Percentiles rank a stretch among this genome's conserved stretches.
Evolutionary conservation across 2,329 filamentous ascomycete species (phyloP).

Genomic region (Xylariaceae sp.): DNA sequence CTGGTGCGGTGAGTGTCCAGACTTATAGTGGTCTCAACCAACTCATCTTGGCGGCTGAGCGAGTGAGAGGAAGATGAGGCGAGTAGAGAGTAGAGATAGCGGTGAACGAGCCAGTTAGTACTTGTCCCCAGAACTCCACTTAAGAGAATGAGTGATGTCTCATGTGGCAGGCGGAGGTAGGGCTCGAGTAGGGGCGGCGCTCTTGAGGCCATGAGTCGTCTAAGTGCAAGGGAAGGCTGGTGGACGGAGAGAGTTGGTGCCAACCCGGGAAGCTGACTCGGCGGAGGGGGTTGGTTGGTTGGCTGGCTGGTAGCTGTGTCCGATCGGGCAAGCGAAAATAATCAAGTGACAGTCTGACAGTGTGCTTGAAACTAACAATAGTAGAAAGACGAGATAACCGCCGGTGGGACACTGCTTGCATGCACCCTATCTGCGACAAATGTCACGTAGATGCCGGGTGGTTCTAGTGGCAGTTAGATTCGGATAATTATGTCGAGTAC

Average conservation of each 20-base stretch:
- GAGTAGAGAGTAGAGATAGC: conserved; percentile 59
- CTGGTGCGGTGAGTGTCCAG: conserved; percentile 44
- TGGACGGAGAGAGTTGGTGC: neutral
- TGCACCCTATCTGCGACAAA: no score
- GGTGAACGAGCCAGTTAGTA: conserved; percentile 69
- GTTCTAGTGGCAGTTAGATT: neutral
- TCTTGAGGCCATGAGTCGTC: conserved; percentile 53
- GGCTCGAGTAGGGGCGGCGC: conserved; percentile 69
- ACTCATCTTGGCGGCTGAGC: conserved; percentile 13
- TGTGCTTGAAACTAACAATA: neutral
- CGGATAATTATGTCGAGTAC: no score
- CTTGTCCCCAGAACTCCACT: conserved; percentile 70
- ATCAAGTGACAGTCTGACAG: neutral
- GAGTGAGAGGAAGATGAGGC: conserved; percentile 20
- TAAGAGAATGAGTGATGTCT: conserved; percentile 67
- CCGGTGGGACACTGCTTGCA: no score
- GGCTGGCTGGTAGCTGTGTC: neutral
- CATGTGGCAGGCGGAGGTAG: conserved; percentile 63
- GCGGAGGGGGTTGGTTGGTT: neutral
- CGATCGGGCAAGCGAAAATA: no score
- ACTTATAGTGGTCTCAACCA: conserved; percentile 19
- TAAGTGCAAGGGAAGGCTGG: neutral
- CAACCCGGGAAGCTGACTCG: conserved; percentile 8
- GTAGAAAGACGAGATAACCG: no score
- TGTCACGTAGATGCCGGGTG: no score